Base-by-base conservation (phyloP, 345 rosid genomes). In the Eucalyptus tenuipes region DNA sequence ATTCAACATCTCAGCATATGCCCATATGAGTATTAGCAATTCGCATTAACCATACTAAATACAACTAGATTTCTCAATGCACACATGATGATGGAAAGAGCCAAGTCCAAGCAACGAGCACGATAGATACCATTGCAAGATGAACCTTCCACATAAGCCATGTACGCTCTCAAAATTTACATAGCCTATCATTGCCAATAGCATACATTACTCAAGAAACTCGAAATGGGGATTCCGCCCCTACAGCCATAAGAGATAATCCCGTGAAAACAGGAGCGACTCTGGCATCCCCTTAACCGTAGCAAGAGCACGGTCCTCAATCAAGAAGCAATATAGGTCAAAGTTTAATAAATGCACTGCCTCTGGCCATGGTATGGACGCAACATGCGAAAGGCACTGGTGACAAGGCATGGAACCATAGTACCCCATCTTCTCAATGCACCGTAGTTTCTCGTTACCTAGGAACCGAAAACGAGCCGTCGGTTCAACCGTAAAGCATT, bases 371-470 rank as follows among this genome's bases (percentile, higher is more conserved):
- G 71, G 71, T 13, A 64, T 64, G 71, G 71, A 64, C 18, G 37
- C 71, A 64, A 13, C 17, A n/a, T 29, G 37, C 7, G 8, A 27
- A 27, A 64, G 71, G 71, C 71, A 7, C 71, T n/a, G 71, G 8
- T 29, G 71, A 64, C 71, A 64, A 64, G 37, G 37, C 71, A 14
- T n/a, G 33, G 5, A 33, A 13, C 48, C 10, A 33, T 86, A 6
- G 48, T 44, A 71, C 22, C 55, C 89, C 91, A 93, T 88, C 95
- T 93, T 93, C 99, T 95, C 88, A 97, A 92, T 92, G 99, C 96
- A 86, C 99, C 99, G 88, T 97, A 97, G 89, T 93, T 96, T 94
- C 94, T 95, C 7, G 96, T 95, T 71, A 93, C 96, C 99, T 97
- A 88, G 88, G 88, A 50, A 47, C 31, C 53, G 24, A 49, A 7